Conservation (phyloP, 768 basidiomycete species). For the Suillus occidentalis region DNA sequence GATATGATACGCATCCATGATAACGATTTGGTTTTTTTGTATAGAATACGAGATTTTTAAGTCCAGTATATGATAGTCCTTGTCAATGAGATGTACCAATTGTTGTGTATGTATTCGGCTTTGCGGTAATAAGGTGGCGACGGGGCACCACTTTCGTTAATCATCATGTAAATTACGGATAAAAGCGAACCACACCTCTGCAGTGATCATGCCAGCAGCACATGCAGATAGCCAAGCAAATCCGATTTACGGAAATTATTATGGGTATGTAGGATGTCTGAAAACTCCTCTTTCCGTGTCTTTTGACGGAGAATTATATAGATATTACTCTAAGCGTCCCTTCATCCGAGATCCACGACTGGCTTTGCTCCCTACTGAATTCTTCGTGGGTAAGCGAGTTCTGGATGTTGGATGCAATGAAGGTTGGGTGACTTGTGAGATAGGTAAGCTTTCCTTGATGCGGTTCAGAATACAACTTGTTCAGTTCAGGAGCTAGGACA, state of each 20-base stretch:
- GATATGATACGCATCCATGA: no score
- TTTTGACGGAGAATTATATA: slow-evolving; percentile 23
- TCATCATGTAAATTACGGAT: not conserved
- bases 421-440: slow-evolving; percentile 82
- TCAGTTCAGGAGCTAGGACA: slow-evolving; percentile 50
- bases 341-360: slow-evolving; percentile 63
- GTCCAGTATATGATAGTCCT: no score
- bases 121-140: not conserved
- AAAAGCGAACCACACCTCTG: not conserved
- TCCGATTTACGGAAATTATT: slow-evolving; percentile 75
- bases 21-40: no score
- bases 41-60: no score
- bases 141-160: not conserved
- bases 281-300: not conserved
- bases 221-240: not conserved
- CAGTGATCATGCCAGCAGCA: not conserved
- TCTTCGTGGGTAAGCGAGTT: slow-evolving; percentile 59
- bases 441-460: slow-evolving; percentile 50
- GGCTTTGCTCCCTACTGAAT: slow-evolving; percentile 49
- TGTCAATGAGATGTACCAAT: no score
- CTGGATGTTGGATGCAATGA: slow-evolving; percentile 89
- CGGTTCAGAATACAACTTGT: not conserved
- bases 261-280: slow-evolving; percentile 50
- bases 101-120: no score
- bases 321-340: slow-evolving; percentile 79